Conservation (phyloP, 208 protist species). For the Entamoeba nuttalli region DNA sequence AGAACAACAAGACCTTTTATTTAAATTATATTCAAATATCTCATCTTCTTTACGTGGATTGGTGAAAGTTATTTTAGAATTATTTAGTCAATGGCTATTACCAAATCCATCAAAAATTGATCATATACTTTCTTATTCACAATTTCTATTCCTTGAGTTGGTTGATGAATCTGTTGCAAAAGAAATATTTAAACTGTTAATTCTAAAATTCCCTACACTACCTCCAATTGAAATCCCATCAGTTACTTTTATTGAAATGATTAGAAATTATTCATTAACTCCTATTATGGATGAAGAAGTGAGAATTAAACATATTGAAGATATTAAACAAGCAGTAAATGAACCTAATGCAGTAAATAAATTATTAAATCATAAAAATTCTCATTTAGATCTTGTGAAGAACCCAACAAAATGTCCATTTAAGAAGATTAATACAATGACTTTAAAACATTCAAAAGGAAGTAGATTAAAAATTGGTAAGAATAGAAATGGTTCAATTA, state of each 20-base stretch:
- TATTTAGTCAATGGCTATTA: not conserved
- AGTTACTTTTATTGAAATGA: not conserved
- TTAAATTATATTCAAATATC: not conserved
- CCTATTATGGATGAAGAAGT: not conserved
- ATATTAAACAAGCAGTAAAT: not conserved
- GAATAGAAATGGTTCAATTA: not conserved
- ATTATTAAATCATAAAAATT: not conserved
- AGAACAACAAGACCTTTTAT: not conserved
- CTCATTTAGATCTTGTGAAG: not conserved
- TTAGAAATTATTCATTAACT: not conserved
- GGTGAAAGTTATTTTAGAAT: not conserved
- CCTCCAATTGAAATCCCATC: not conserved
- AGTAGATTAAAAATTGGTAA: not conserved
- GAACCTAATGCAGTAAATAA: not conserved
- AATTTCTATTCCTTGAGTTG: not conserved
- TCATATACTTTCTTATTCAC: not conserved
- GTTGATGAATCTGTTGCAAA: not conserved
- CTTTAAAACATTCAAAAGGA: not conserved
- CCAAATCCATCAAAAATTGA: not conserved
- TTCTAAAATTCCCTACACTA: not conserved
- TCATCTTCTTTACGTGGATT: not conserved
- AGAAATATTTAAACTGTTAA: not conserved
- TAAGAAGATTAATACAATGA: not conserved
- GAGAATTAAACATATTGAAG: not conserved
- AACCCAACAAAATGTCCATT: not conserved